A percentile compares a stretch with the other conserved stretches of the same genome.
These are phyloP conservation scores for Bruguiera hainesii DNA, from an alignment of 441 rosid species.

Conservation along the genomic window DNA sequence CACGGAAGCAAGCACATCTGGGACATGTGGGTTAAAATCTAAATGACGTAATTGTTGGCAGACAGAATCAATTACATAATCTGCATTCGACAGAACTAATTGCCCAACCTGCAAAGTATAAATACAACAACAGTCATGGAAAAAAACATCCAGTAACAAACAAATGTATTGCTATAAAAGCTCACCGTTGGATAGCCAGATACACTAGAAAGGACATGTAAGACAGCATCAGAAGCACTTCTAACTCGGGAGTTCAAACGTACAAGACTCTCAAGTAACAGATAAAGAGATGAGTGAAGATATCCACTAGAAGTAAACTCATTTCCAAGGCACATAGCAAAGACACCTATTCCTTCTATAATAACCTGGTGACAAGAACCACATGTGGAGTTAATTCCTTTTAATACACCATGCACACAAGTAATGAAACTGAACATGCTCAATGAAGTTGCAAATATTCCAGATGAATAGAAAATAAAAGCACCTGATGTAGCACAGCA, in stretches of 20 bases:
- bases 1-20: constrained; percentile 93
- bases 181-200: constrained; percentile 71
- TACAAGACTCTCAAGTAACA: constrained; percentile 81
- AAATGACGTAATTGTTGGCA: constrained; percentile 88
- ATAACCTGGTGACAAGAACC: constrained; percentile 48
- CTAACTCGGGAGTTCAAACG: constrained; percentile 71
- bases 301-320: constrained; percentile 81
- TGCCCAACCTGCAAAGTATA: constrained; percentile 70
- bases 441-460: constrained; percentile 5
- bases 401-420: not conserved
- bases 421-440: not conserved
- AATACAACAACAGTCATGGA: constrained; percentile 15
- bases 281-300: constrained; percentile 86
- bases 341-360: constrained; percentile 83
- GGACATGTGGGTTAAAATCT: constrained; percentile 87
- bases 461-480: constrained; percentile 14
- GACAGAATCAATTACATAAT: constrained; percentile 82
- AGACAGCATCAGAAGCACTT: constrained; percentile 73
- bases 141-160: constrained; percentile 8
- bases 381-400: constrained; percentile 14
- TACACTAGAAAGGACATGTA: constrained; percentile 59
- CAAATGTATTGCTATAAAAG: constrained; percentile 10
- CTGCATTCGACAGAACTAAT: constrained; percentile 87
- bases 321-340: constrained; percentile 67
- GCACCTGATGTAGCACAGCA: constrained; percentile 84